Conservation (phyloP, 1,284 basidiomycete genomes). For the Puccinia novopanici region DNA sequence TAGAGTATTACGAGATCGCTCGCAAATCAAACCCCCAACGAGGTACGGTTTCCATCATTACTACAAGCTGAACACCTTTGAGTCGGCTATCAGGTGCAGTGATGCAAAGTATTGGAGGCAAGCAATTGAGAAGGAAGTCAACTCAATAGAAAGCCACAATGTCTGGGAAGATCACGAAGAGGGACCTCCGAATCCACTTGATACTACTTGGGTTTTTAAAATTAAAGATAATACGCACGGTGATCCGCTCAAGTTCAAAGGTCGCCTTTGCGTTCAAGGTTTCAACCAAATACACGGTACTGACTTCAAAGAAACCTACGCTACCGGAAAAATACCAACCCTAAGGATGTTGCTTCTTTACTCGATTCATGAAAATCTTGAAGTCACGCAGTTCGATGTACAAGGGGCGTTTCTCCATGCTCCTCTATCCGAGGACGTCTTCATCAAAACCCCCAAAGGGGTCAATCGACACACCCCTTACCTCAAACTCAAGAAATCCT, state of each 20-base stretch:
- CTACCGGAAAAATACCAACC: not conserved
- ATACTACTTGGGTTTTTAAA: not conserved
- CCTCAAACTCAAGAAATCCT: not conserved
- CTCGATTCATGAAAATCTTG: not conserved
- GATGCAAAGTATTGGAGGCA: not conserved
- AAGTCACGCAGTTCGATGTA: not conserved
- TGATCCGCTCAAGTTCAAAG: too few species aligned
- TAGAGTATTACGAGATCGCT: not conserved
- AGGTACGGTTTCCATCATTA: conserved; percentile 10
- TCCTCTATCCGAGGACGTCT: not conserved
- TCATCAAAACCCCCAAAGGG: not conserved
- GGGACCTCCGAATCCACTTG: not conserved
- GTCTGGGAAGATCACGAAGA: not conserved
- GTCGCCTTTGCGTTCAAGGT: not conserved
- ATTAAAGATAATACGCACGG: too few species aligned
- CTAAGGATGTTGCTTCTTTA: not conserved
- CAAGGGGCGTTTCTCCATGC: conserved; percentile 7
- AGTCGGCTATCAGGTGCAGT: not conserved
- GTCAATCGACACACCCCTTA: not conserved
- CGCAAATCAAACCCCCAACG: not conserved
- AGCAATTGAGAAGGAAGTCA: conserved; percentile 2
- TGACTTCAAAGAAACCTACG: not conserved
- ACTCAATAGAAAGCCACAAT: not conserved
- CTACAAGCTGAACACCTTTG: not conserved
- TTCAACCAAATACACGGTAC: not conserved